Evolutionary conservation across 2,329 filamentous ascomycete genomes (phyloP), one percentile per base, ranked within the genome.

Genomic region (Geoglossum cookeanum): DNA sequence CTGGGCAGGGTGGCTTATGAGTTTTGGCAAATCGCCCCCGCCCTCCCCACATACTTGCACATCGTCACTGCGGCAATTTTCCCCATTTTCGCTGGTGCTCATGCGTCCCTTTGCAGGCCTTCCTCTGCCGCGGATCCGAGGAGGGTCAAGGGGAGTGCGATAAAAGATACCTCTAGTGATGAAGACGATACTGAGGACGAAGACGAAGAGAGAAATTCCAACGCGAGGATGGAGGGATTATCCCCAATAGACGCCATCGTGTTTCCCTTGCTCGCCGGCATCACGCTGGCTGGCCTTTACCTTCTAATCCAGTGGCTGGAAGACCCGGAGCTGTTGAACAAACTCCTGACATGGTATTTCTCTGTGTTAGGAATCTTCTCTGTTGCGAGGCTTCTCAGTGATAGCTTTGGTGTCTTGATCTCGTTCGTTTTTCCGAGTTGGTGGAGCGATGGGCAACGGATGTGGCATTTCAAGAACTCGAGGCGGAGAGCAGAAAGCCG

Each of bases 251-350:
- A 97, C 68, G 91, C 88, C 53, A 79, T 97, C 62, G 69, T 94
- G 64, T 86, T 96, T 61, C 92, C 91, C 1, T 63, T 96, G 35
- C 74, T 89, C 57, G 90, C 89, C 4, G 87, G 82, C 1, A 65
- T 74, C 8, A 80, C 84, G 1, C 78, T 97, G 7, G 76, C 81
- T 47, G 81, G 81, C 4, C 75, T 97, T 11, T 97, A 97, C 72
- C 83, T 90, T 64, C 74, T 95, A 59, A 88, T 97, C 66, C 88
- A 94, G 68, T 92, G 84, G 78, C 78, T 96, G 57, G 76, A 91
- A 62, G 87, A 95, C 64, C 83, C 89, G 0, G 75, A 81, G 9
- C 73, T 94, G 27, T 71, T 97, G 64, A 96, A 91, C 72, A 86
- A 84, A 69, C 78, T 94, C 44, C 72, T 97, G 27, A 83, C 86